phyloP scores from a whole-genome alignment of 2,329 filamentous ascomycete genomes.

The Fusarium drepaniforme region DNA sequence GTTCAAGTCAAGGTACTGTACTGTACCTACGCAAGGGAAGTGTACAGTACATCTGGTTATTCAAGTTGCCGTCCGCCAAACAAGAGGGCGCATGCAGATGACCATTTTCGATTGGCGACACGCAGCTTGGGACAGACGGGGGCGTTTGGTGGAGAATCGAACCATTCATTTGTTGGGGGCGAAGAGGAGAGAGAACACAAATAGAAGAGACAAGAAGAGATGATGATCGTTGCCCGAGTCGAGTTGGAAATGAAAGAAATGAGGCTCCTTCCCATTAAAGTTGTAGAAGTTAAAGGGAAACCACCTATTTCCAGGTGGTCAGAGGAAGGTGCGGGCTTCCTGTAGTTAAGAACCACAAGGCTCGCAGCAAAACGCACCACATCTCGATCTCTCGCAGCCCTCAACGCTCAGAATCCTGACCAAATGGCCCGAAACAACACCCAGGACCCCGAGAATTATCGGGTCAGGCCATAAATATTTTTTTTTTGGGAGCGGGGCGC shows the following conservation, averaged over 20 bases:
- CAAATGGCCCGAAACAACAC: conserved; percentile 16
- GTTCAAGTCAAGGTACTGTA: conserved; percentile 3
- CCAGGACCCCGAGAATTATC: conserved; percentile 41
- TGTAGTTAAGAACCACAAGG: conserved; percentile 23
- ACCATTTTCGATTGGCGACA: conserved; percentile 19
- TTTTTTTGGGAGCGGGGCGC: conserved; percentile 30
- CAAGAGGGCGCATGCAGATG: conserved; percentile 21
- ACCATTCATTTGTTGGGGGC: conserved; percentile 14
- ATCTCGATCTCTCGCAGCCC: conserved; percentile 31
- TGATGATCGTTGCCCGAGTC: not conserved
- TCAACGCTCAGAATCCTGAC: conserved; percentile 10
- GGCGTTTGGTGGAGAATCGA: conserved; percentile 27
- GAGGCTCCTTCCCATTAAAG: not conserved
- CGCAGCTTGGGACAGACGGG: conserved; percentile 12
- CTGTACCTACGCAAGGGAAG: not conserved
- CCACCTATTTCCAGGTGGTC: not conserved
- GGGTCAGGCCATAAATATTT: conserved; percentile 30
- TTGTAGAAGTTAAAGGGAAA: not conserved
- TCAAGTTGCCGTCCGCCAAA: conserved; percentile 11
- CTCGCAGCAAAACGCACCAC: conserved; percentile 1
- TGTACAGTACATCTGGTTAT: not conserved
- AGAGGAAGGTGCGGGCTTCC: conserved; percentile 14
- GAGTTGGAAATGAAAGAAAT: not conserved
- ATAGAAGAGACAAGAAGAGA: not conserved
- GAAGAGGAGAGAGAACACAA: not conserved